Evolutionary conservation across 1,139 yeast genomes (phyloP), one percentile per base, ranked within the genome.

Genomic region (Scheffersomyces illinoinensis): DNA sequence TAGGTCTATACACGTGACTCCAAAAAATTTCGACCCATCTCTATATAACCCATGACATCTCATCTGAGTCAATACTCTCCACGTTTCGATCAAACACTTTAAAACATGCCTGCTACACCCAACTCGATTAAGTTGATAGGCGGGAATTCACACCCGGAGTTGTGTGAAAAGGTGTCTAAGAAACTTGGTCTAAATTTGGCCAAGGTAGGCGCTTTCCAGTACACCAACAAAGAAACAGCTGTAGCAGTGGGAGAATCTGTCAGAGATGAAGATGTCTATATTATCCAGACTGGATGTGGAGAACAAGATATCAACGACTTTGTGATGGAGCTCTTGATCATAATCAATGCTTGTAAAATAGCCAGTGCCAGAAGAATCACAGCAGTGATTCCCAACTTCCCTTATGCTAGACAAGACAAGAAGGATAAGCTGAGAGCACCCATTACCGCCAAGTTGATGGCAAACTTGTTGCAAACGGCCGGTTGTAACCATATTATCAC

Each of bases 111-210:
- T n/a, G 50, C 58, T 19, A 55, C 66, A 4, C 68, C 66, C 63
- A 93, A 93, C 75, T 90, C 97, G 50, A 93, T 93, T 71, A 93
- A 91, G 73, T 83, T 93, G 58, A 77, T 93, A 57, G 91, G 97
- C 19, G 96, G 97, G 55, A 93, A 93, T 74, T 91, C 96, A 17
- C 98, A 93, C 71, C 91, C 93, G 21, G 93, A 88, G 58, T 83
- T 93, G 57, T 93, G 97, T n/a, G 87, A 87, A 64, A 77, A 84
- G 43, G 93, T 93, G 24, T 87, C 97, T 10, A 77, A 79, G 65
- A 82, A 86, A 72, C 78, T 90, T 57, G 90, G 90, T 19, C 70
- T 87, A 52, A 83, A 83, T 53, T 75, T 88, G 53, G 85, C 92
- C 88, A 58, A 90, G 85, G 66, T 86, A 85, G 58, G 87, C 14